These are phyloP conservation scores for Pouteria campechiana DNA, from an alignment of 179 eudicot species.

Conservation along the genomic window DNA sequence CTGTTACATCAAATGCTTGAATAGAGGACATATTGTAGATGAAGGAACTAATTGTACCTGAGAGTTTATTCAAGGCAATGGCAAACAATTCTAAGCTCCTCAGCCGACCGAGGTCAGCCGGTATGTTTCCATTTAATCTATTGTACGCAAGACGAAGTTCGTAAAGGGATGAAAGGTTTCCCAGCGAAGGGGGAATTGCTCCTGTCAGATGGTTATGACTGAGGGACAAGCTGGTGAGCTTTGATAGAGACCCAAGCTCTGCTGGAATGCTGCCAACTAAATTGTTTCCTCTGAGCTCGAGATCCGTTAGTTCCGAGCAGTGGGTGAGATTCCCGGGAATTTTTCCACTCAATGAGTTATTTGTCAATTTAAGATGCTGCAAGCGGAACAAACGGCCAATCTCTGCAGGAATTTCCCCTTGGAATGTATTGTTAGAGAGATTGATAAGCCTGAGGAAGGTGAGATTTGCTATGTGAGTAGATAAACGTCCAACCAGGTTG, in stretches of 20 bases:
- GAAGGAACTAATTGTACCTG: too few species aligned
- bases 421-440: slow-evolving; percentile 1
- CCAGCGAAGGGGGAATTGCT: slow-evolving; percentile 5
- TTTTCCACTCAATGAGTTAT: slow-evolving; percentile 1
- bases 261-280: too few species aligned
- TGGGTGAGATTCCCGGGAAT: slow-evolving; percentile 5
- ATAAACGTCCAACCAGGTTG: slow-evolving; percentile 3
- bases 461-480: slow-evolving; percentile 7
- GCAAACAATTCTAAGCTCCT: too few species aligned
- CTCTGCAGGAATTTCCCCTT: slow-evolving; percentile 6
- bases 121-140: slow-evolving; percentile 4
- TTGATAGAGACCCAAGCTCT: too few species aligned
- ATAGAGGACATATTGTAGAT: too few species aligned
- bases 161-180: slow-evolving; percentile 1
- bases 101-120: neutral
- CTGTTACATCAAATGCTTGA: too few species aligned
- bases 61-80: too few species aligned
- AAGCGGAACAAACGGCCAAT: slow-evolving; percentile 1
- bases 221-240: too few species aligned
- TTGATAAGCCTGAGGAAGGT: neutral
- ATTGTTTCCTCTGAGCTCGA: too few species aligned
- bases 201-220: slow-evolving; percentile 1
- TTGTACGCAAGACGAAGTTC: neutral
- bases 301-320: too few species aligned
- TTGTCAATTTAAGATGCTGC: neutral